Percentiles rank a stretch among this genome's conserved stretches.
Conservation (phyloP, 805 yeast species). For the Grigorovia transvaalensis region DNA sequence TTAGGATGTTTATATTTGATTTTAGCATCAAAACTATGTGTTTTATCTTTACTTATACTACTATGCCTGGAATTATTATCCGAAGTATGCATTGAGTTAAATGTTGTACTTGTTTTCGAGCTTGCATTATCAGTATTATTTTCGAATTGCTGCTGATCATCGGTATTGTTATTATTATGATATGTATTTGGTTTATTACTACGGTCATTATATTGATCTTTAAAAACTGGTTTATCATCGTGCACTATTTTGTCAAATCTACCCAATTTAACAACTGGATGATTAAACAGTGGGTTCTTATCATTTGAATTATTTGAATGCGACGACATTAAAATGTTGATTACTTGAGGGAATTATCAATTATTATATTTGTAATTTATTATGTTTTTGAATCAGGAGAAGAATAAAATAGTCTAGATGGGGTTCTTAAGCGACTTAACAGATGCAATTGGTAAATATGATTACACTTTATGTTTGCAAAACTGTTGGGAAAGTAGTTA, state of each 20-base stretch:
- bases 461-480: no score
- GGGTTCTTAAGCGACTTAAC: not conserved
- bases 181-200: no score
- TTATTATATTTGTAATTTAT: no score
- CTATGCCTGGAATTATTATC: not conserved
- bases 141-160: not conserved
- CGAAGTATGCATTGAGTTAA: not conserved
- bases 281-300: not conserved
- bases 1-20: not conserved
- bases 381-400: no score
- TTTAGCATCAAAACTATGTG: not conserved
- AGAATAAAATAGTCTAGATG: no score
- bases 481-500: no score
- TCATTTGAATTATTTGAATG: not conserved
- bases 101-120: not conserved
- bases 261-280: not conserved
- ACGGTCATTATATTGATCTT: not conserved
- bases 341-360: no score
- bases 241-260: slow-evolving; percentile 3
- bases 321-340: not conserved
- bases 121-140: not conserved
- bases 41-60: not conserved
- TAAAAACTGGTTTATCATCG: slow-evolving; percentile 8
- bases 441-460: not conserved
- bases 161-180: no score